These are phyloP conservation scores for Arthrobotrys musiformis DNA, from an alignment of 2,329 filamentous ascomycete genomes.

Conservation along the genomic window DNA sequence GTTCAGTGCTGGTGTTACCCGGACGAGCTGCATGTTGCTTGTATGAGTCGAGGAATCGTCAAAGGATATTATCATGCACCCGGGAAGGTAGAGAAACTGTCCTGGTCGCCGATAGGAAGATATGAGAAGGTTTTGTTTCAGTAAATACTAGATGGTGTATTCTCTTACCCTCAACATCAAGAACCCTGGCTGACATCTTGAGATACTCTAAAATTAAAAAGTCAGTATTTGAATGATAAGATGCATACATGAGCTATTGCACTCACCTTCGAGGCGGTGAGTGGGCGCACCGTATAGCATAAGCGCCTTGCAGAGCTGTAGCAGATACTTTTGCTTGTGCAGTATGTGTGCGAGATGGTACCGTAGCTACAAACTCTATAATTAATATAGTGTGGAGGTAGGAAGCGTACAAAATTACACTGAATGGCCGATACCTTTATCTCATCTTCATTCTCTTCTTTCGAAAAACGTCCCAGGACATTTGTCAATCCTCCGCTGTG, in stretches of 20 bases:
- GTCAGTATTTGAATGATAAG: neutral
- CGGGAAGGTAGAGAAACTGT: constrained; percentile 89
- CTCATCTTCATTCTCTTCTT: constrained; percentile 63
- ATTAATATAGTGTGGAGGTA: no score
- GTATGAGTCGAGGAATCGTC: constrained; percentile 79
- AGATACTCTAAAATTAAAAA: constrained; percentile 73
- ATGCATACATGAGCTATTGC: neutral
- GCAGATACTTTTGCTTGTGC: constrained; percentile 81
- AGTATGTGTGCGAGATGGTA: constrained; percentile 76
- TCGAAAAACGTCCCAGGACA: constrained; percentile 22
- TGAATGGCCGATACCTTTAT: constrained; percentile 61
- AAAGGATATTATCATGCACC: constrained; percentile 94
- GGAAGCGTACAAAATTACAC: no score
- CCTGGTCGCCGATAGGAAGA: constrained; percentile 59
- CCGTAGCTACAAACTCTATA: constrained; percentile 64
- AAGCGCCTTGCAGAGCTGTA: constrained; percentile 83
- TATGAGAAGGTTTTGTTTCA: neutral
- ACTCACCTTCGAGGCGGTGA: constrained; percentile 77
- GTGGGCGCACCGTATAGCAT: constrained; percentile 93
- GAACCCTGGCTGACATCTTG: constrained; percentile 85
- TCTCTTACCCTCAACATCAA: constrained; percentile 77
- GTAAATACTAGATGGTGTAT: neutral
- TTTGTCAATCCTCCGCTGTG: constrained; percentile 18
- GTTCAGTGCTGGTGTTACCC: constrained; percentile 75
- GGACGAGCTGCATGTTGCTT: constrained; percentile 80